Percentiles rank a stretch among this genome's conserved stretches.
These are phyloP conservation scores for Xerocomellus chrysenteron DNA, from an alignment of 768 basidiomycete species.

Conservation along the genomic window DNA sequence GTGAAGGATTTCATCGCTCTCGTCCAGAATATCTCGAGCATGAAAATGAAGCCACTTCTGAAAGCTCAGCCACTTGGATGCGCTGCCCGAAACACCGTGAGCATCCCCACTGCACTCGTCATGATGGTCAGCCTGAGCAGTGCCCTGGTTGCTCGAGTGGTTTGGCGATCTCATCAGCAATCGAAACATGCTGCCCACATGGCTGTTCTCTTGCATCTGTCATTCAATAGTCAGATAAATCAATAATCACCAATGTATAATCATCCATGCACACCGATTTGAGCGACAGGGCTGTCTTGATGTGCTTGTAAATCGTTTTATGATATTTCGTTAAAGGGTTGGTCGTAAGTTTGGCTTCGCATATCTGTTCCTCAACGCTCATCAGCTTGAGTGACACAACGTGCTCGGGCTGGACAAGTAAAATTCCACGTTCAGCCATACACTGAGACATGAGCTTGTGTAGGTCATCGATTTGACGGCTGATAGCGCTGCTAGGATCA, in stretches of 20 bases:
- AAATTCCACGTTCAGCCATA: slow-evolving; percentile 34
- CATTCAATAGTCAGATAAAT: background rate
- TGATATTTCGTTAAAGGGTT: slow-evolving; percentile 13
- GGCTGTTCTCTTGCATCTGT: background rate
- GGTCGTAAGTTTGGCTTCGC: background rate
- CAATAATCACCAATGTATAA: background rate
- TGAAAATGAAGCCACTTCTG: too few species aligned
- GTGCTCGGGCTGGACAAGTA: slow-evolving; percentile 51
- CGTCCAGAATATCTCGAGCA: too few species aligned
- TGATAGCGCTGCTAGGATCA: too few species aligned
- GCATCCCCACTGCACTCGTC: background rate
- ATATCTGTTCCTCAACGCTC: slow-evolving; percentile 35
- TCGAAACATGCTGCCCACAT: background rate
- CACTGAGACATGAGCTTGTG: slow-evolving; percentile 38
- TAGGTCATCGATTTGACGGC: slow-evolving; percentile 21
- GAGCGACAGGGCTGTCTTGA: background rate
- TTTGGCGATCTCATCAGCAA: background rate
- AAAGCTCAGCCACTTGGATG: too few species aligned
- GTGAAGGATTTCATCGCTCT: too few species aligned
- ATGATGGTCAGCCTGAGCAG: rapidly evolving
- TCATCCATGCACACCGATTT: background rate
- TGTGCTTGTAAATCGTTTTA: background rate
- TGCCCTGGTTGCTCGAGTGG: too few species aligned
- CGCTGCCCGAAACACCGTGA: background rate
- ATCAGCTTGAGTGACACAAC: slow-evolving; percentile 47